Percentiles rank a stretch among this genome's conserved stretches.
Evolutionary conservation across 176 grass and related monocot genomes (phyloP).

Genomic region (Alopecurus myosuroides): DNA sequence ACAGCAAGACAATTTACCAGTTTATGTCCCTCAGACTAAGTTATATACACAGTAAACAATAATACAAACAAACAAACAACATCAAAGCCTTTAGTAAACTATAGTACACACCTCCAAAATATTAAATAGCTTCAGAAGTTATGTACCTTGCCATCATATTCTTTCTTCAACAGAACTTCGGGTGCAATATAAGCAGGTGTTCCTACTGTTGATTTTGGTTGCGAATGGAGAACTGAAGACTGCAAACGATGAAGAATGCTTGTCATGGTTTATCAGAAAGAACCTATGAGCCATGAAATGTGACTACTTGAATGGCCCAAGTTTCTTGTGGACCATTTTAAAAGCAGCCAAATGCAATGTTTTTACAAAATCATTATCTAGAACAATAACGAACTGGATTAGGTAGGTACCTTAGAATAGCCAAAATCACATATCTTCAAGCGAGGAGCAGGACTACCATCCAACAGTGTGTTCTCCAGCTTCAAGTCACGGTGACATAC

Average conservation of each 20-base stretch:
- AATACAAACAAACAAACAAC: no score
- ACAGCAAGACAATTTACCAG: background rate
- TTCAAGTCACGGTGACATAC: slow-evolving; percentile 99
- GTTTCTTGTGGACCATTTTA: background rate
- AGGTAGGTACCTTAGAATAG: slow-evolving; percentile 78
- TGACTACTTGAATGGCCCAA: background rate
- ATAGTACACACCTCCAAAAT: background rate
- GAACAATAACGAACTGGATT: slow-evolving; percentile 9
- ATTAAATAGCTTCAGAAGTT: background rate
- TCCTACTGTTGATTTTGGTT: slow-evolving; percentile 83
- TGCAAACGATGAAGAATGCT: slow-evolving; percentile 32
- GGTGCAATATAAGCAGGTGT: slow-evolving; percentile 83
- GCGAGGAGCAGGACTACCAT: slow-evolving; percentile 87
- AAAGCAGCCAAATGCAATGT: background rate
- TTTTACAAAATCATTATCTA: background rate
- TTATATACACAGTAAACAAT: background rate
- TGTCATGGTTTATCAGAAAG: background rate
- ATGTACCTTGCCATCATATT: slow-evolving; percentile 82
- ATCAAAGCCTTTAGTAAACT: no score
- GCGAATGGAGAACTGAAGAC: slow-evolving; percentile 82
- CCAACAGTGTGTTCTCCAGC: slow-evolving; percentile 89
- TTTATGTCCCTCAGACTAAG: slow-evolving; percentile 8
- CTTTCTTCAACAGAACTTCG: slow-evolving; percentile 78
- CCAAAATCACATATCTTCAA: slow-evolving; percentile 98
- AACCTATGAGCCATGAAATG: background rate